phyloP scores from a whole-genome alignment of 1,284 basidiomycete genomes.

The Apiotrichum gamsii region DNA sequence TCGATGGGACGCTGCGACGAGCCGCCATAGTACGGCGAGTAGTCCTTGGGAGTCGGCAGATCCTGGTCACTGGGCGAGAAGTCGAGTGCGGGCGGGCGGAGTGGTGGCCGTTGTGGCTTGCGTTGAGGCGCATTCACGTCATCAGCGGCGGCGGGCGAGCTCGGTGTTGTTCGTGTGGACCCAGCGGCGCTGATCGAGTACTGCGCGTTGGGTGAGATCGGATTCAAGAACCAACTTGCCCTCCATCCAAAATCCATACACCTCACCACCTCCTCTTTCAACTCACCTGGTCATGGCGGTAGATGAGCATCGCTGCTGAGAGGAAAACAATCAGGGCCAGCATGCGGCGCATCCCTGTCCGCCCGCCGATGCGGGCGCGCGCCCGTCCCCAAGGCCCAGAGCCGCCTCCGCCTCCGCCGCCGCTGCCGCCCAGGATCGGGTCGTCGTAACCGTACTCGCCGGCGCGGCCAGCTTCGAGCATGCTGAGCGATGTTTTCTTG shows the following conservation, averaged over 20 bases:
- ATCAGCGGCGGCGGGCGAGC: too few species aligned
- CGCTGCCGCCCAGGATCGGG: too few species aligned
- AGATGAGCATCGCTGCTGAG: neutral
- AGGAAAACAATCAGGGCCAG: neutral
- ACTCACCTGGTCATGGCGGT: neutral
- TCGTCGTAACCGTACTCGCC: too few species aligned
- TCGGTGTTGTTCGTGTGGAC: neutral
- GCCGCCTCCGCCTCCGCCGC: too few species aligned
- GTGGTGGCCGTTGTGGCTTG: neutral
- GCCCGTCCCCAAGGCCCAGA: neutral
- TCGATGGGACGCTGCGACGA: conserved; percentile 30
- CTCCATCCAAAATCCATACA: neutral
- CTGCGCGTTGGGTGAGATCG: too few species aligned
- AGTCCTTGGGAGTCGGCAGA: neutral
- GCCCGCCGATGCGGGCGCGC: neutral
- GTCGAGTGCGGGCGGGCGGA: neutral
- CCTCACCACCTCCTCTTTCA: too few species aligned
- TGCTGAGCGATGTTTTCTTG: too few species aligned
- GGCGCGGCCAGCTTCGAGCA: too few species aligned
- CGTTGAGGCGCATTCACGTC: neutral
- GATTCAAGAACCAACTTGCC: too few species aligned
- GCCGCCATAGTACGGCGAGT: conserved; percentile 17
- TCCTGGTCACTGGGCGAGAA: neutral
- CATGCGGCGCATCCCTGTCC: neutral
- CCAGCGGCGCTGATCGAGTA: neutral